Evolutionary conservation across 352 stramenopile genomes (phyloP).

Genomic region (Saprolegnia diclina): DNA sequence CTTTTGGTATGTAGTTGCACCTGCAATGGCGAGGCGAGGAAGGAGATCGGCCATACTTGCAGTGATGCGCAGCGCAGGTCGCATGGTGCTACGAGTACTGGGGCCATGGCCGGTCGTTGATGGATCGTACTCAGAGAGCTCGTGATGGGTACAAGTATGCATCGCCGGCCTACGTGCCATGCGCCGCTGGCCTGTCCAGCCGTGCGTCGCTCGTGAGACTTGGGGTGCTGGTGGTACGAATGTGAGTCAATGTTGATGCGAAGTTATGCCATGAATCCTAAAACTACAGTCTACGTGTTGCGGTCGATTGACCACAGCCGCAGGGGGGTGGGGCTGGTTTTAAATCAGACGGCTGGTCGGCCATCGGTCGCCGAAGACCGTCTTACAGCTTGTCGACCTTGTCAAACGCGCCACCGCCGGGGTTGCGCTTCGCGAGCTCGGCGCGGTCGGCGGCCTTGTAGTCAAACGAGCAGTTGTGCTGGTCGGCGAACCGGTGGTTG

Average conservation of each 20-base stretch:
- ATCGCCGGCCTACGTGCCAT: too few species aligned
- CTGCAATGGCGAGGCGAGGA: too few species aligned
- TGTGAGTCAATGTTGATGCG: not conserved
- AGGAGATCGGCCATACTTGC: too few species aligned
- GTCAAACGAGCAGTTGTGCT: conserved; percentile 82
- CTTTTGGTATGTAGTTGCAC: too few species aligned
- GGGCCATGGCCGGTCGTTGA: too few species aligned
- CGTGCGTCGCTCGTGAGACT: too few species aligned
- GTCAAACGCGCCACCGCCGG: conserved; percentile 72
- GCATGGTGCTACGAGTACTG: too few species aligned
- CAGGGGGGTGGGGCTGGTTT: not conserved
- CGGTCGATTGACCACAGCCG: not conserved
- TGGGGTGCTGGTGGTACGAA: too few species aligned
- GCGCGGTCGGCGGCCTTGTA: conserved; percentile 75
- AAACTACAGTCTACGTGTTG: conserved; percentile 3
- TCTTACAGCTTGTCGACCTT: conserved; percentile 83
- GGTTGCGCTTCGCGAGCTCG: conserved; percentile 71
- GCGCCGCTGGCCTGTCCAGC: too few species aligned
- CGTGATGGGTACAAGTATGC: too few species aligned
- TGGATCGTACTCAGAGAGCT: too few species aligned
- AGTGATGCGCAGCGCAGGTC: too few species aligned
- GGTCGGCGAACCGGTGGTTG: conserved; percentile 79
- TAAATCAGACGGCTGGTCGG: not conserved
- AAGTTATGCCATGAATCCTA: conserved; percentile 12
- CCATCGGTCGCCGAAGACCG: not conserved